These are phyloP conservation scores for Withania somnifera DNA, from an alignment of 305 asterid species.

Conservation along the genomic window DNA sequence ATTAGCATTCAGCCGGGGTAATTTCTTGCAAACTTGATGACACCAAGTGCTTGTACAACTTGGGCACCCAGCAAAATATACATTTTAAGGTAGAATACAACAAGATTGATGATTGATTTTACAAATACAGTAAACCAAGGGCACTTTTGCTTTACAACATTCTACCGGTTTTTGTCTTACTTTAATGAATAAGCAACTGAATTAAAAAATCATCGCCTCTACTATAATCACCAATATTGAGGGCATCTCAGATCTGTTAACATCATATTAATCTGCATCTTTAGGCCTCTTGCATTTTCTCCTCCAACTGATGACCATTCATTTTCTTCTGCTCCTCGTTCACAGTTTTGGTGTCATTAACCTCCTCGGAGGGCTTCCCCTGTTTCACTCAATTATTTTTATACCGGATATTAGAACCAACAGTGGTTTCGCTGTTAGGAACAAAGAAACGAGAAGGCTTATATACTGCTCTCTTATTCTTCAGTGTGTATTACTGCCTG, in stretches of 20 bases:
- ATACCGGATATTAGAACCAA: neutral
- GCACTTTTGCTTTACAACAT: neutral
- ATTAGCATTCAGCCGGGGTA: neutral
- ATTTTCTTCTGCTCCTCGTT: constrained; percentile 28
- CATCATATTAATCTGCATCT: neutral
- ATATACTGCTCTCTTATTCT: too few relatives aligned
- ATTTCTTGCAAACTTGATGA: neutral
- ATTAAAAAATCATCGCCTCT: neutral
- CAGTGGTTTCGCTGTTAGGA: neutral
- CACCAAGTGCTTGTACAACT: neutral
- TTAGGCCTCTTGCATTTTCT: constrained; percentile 19
- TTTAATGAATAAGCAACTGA: neutral
- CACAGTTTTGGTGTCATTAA: constrained; percentile 27
- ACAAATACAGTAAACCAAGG: neutral
- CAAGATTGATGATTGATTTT: neutral
- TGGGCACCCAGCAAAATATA: neutral
- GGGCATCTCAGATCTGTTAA: neutral
- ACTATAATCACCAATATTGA: neutral
- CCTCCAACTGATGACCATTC: constrained; percentile 32
- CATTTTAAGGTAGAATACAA: neutral
- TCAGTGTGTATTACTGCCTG: too few relatives aligned
- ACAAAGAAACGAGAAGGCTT: neutral
- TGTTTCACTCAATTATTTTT: constrained; percentile 17
- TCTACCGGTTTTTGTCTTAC: neutral
- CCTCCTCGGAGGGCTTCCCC: constrained; percentile 36